A percentile compares a stretch with the other conserved stretches of the same genome.
These are phyloP conservation scores for Acanthamoeba sp. DNA, from an alignment of 208 protist genomes.

Conservation along the genomic window DNA sequence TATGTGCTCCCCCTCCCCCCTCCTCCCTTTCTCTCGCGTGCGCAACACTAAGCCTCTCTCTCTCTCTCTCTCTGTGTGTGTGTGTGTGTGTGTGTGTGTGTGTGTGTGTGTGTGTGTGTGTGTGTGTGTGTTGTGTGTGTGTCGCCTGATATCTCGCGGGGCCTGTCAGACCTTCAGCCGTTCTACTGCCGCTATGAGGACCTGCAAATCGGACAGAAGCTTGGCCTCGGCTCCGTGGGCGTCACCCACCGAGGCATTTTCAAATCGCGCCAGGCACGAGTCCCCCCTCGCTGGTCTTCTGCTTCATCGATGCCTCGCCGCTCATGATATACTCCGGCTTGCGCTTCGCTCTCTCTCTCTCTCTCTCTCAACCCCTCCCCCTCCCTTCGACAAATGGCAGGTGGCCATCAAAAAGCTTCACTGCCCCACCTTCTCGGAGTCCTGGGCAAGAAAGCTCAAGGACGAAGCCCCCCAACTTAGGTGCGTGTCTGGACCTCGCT, in stretches of 20 bases:
- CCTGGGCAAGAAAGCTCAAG: neutral
- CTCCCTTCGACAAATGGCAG: neutral
- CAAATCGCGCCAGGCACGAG: neutral
- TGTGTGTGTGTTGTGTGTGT: too few relatives aligned
- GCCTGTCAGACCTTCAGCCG: conserved; percentile 18
- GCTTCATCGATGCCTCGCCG: too few relatives aligned
- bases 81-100: neutral
- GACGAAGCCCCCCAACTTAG: conserved; percentile 3
- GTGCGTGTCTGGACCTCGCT: neutral
- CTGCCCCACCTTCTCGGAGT: neutral
- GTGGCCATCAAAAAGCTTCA: conserved; percentile 33
- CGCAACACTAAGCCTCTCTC: too few relatives aligned
- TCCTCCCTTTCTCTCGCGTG: too few relatives aligned
- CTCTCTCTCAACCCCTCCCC: neutral
- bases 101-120: neutral
- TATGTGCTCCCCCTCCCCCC: neutral
- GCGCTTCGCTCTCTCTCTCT: neutral
- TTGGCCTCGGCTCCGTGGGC: neutral
- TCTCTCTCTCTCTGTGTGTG: too few relatives aligned
- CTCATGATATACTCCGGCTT: neutral
- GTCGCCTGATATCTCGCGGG: too few relatives aligned
- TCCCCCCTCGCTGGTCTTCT: neutral
- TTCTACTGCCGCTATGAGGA: conserved; percentile 40
- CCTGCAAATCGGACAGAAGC: conserved; percentile 35
- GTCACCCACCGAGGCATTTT: conserved; percentile 13